Evolutionary conservation across 352 stramenopile species (phyloP).

Genomic region (Thalassiosira ordinaria): DNA sequence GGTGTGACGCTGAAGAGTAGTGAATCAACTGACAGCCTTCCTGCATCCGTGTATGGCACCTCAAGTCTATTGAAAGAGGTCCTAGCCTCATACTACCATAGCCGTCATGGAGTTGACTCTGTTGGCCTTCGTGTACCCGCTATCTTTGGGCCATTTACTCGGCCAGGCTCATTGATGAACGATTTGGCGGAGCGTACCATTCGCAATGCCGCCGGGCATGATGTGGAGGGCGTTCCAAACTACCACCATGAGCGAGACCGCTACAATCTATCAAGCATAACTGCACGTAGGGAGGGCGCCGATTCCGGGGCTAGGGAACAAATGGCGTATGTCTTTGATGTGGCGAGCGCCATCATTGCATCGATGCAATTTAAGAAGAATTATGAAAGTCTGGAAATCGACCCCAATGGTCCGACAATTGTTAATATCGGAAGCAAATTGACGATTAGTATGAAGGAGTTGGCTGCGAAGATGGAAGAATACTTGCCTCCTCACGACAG

Average conservation of each 20-base stretch:
- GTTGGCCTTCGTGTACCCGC: slow-evolving; percentile 49
- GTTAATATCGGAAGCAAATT: slow-evolving; percentile 51
- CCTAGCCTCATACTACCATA: slow-evolving; percentile 61
- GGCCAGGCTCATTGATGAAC: slow-evolving; percentile 49
- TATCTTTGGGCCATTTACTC: slow-evolving; percentile 51
- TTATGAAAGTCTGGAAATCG: neutral
- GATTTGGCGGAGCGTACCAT: slow-evolving; percentile 54
- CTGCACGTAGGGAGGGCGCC: slow-evolving; percentile 33
- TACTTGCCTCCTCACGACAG: slow-evolving; percentile 36
- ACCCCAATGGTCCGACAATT: slow-evolving; percentile 36
- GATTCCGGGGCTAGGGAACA: slow-evolving; percentile 32
- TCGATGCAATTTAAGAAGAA: slow-evolving; percentile 57
- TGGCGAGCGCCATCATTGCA: slow-evolving; percentile 43
- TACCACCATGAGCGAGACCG: slow-evolving; percentile 41
- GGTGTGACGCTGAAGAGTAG: slow-evolving; percentile 32
- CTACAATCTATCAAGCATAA: slow-evolving; percentile 39
- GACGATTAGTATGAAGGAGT: slow-evolving; percentile 48
- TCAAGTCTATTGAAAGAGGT: slow-evolving; percentile 55
- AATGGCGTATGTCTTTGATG: slow-evolving; percentile 51
- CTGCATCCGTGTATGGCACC: slow-evolving; percentile 48
- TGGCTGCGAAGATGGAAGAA: slow-evolving; percentile 38
- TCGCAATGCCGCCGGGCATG: slow-evolving; percentile 27
- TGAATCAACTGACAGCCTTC: neutral
- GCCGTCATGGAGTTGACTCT: slow-evolving; percentile 53
- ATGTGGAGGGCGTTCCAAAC: slow-evolving; percentile 25